phyloP scores from a whole-genome alignment of 1,139 yeast genomes.

The Yamadazyma sp. region DNA sequence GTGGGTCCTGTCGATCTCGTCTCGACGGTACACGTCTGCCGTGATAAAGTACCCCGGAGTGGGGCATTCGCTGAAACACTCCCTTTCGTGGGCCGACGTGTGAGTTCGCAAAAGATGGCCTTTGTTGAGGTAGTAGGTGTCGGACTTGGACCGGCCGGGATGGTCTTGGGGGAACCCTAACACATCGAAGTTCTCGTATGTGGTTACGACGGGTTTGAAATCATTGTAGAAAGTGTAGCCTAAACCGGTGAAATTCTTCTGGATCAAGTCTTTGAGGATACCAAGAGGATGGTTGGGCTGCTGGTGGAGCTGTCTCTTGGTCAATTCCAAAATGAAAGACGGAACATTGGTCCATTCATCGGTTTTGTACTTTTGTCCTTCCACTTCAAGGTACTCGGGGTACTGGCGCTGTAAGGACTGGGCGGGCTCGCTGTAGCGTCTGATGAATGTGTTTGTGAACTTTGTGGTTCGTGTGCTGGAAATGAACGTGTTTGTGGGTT shows the following conservation, averaged over 20 bases:
- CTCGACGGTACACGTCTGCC: conserved; percentile 95
- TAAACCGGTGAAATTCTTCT: conserved; percentile 58
- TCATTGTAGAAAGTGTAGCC: conserved; percentile 82
- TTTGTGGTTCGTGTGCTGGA: neutral
- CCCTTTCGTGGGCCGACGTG: conserved; percentile 94
- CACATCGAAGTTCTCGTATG: conserved; percentile 82
- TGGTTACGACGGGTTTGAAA: conserved; percentile 81
- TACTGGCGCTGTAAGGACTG: conserved; percentile 9
- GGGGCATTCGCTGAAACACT: conserved; percentile 63
- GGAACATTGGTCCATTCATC: conserved; percentile 90
- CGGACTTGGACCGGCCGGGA: conserved; percentile 90
- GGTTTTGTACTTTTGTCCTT: conserved; percentile 53
- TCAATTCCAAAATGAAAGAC: conserved; percentile 63
- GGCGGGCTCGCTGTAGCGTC: neutral
- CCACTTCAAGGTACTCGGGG: conserved; percentile 40
- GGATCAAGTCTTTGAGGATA: conserved; percentile 73
- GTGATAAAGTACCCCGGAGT: conserved; percentile 91
- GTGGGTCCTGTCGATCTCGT: conserved; percentile 93
- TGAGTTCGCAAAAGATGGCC: conserved; percentile 79
- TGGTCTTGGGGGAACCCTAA: conserved; percentile 90
- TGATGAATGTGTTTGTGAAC: neutral
- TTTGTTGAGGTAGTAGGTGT: conserved; percentile 84
- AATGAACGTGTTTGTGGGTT: neutral
- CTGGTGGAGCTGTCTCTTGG: conserved; percentile 73
- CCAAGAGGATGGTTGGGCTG: conserved; percentile 86